Percentiles rank a stretch among this genome's conserved stretches.
These are phyloP conservation scores for Termitomyces sp. DNA, from an alignment of 768 basidiomycete species.

Conservation along the genomic window DNA sequence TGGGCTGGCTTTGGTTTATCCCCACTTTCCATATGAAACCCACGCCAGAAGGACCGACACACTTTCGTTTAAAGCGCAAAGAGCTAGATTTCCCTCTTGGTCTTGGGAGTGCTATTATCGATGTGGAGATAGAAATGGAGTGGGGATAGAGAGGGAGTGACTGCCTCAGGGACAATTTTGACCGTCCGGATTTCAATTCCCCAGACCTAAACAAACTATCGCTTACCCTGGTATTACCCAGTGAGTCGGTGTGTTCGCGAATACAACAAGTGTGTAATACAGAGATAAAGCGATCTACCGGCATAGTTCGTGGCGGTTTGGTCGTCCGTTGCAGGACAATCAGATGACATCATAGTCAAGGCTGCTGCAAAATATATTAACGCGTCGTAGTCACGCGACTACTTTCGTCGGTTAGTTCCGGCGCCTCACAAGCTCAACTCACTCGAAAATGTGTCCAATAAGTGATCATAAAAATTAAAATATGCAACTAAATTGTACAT, in stretches of 20 bases:
- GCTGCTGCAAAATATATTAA: background rate
- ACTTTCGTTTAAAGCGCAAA: conserved; percentile 44
- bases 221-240: too few species aligned
- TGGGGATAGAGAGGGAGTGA: conserved; percentile 60
- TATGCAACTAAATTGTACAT: conserved; percentile 13
- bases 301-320: too few species aligned
- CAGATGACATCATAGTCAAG: background rate
- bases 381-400: background rate
- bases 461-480: conserved; percentile 10
- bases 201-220: background rate
- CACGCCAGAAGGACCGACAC: conserved; percentile 25
- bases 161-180: background rate
- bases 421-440: background rate
- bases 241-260: too few species aligned
- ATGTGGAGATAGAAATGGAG: conserved; percentile 60
- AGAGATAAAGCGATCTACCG: too few species aligned
- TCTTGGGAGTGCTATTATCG: conserved; percentile 58
- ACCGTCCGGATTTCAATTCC: too few species aligned
- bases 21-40: conserved; percentile 76
- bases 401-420: background rate
- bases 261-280: too few species aligned
- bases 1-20: conserved; percentile 86
- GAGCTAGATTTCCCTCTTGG: conserved; percentile 80
- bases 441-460: background rate
- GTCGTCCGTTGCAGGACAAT: too few species aligned